Percentiles rank a stretch among this genome's conserved stretches.
Evolutionary conservation across 1,284 basidiomycete genomes (phyloP).

Genomic region (Heterobasidion parviporum): DNA sequence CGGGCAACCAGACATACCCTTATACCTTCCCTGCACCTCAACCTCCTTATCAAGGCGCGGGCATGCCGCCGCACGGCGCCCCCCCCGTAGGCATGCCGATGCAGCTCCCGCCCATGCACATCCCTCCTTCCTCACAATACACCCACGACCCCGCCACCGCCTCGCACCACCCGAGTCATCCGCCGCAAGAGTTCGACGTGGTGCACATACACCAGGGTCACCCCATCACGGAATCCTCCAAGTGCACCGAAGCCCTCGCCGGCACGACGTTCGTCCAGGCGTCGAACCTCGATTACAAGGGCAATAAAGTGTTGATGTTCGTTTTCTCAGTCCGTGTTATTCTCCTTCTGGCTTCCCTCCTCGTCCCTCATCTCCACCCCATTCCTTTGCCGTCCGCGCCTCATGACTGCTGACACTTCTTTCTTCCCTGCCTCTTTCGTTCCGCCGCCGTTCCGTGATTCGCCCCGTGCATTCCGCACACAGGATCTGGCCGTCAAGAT

Average conservation of each 20-base stretch:
- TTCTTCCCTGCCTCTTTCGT: background rate
- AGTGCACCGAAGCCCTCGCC: slow-evolving; percentile 46
- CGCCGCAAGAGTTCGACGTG: slow-evolving; percentile 16
- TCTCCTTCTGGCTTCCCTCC: slow-evolving; percentile 5
- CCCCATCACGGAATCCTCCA: slow-evolving; percentile 40
- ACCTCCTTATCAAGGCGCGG: slow-evolving; percentile 7
- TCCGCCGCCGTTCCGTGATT: background rate
- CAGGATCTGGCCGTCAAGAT: slow-evolving; percentile 51
- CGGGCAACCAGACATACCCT: slow-evolving; percentile 9
- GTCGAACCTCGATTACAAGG: slow-evolving; percentile 47
- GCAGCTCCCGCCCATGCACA: slow-evolving; percentile 4
- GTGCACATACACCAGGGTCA: slow-evolving; percentile 31
- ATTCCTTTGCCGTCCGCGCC: background rate
- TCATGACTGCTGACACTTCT: background rate
- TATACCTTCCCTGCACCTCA: slow-evolving; percentile 14
- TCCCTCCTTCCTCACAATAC: slow-evolving; percentile 5
- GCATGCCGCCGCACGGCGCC: background rate
- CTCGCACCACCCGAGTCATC: slow-evolving; percentile 3
- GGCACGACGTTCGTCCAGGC: slow-evolving; percentile 62
- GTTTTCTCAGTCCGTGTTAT: slow-evolving; percentile 54
- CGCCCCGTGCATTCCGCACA: background rate
- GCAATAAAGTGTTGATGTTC: slow-evolving; percentile 56
- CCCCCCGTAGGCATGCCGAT: slow-evolving; percentile 2
- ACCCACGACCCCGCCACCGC: background rate
- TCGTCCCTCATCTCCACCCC: background rate